Percentiles rank a stretch among this genome's conserved stretches.
These are phyloP conservation scores for Clarireedia paspali DNA, from an alignment of 2,329 filamentous ascomycete genomes.

Conservation along the genomic window DNA sequence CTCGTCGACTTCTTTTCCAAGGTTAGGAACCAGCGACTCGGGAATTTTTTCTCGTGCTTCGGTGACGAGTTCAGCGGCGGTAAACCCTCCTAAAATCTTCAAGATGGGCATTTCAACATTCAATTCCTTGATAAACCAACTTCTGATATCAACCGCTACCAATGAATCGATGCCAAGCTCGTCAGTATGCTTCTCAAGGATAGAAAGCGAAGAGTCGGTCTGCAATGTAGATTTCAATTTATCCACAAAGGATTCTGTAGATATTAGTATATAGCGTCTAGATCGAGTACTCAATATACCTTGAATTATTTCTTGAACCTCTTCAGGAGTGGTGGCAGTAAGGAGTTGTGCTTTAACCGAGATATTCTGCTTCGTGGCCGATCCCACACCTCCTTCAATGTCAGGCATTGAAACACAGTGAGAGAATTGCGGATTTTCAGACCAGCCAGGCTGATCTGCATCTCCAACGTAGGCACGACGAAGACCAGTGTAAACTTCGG, in stretches of 20 bases:
- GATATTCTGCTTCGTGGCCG: background rate
- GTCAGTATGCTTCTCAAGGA: background rate
- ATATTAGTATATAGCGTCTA: too few species aligned
- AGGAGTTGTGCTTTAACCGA: background rate
- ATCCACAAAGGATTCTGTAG: background rate
- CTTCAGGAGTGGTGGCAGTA: background rate
- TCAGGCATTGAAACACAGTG: background rate
- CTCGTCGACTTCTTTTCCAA: too few species aligned
- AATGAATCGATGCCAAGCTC: slow-evolving; percentile 3
- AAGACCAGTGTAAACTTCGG: background rate
- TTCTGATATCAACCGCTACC: background rate
- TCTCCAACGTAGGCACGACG: background rate
- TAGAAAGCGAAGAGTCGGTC: background rate
- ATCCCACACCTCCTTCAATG: background rate
- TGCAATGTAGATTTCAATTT: background rate
- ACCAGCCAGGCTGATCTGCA: background rate
- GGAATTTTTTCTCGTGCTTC: slow-evolving; percentile 16
- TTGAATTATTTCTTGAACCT: background rate
- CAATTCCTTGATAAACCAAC: slow-evolving; percentile 6
- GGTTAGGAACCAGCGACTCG: background rate
- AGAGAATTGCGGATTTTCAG: background rate
- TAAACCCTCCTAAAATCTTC: slow-evolving; percentile 1
- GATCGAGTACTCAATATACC: too few species aligned
- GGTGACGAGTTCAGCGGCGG: slow-evolving; percentile 4
- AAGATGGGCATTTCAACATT: slow-evolving; percentile 3